Evolutionary conservation across 1,139 yeast species (phyloP).

Genomic region (Debaryomyces robertsiae): DNA sequence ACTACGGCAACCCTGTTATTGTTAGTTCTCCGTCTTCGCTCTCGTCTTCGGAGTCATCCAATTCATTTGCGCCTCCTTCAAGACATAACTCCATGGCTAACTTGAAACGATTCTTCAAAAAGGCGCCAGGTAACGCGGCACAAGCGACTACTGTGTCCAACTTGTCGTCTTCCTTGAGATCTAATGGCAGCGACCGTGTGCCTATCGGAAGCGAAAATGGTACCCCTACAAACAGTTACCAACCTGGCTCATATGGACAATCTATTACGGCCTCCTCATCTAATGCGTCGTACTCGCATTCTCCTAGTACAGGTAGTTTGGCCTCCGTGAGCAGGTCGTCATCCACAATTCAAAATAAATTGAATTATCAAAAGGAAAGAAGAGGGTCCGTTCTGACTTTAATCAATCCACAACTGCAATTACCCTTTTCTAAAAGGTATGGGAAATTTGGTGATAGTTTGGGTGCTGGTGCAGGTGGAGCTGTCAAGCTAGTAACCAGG

Average conservation of each 20-base stretch:
- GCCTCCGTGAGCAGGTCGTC: constrained; percentile 32
- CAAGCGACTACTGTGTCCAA: constrained; percentile 33
- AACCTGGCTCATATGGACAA: constrained; percentile 20
- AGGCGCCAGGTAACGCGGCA: constrained; percentile 37
- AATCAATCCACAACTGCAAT: constrained; percentile 31
- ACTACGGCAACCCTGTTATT: constrained; percentile 14
- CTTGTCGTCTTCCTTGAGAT: constrained; percentile 44
- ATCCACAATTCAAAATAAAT: constrained; percentile 32
- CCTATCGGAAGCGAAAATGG: constrained; percentile 17
- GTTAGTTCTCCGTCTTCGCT: constrained; percentile 44
- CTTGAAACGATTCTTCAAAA: constrained; percentile 61
- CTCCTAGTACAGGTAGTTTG: constrained; percentile 29
- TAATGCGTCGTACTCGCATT: constrained; percentile 33
- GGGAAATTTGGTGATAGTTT: constrained; percentile 81
- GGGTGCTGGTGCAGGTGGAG: constrained; percentile 97
- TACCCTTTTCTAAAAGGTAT: constrained; percentile 73
- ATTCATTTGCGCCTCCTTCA: constrained; percentile 29
- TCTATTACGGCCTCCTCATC: constrained; percentile 36
- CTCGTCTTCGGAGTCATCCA: constrained; percentile 40
- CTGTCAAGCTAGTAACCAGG: constrained; percentile 76
- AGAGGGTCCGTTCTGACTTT: constrained; percentile 41
- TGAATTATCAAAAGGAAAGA: constrained; percentile 38
- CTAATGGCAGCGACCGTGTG: constrained; percentile 24
- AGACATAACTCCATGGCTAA: constrained; percentile 78
- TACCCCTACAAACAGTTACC: constrained; percentile 21